A percentile compares a stretch with the other conserved stretches of the same genome.
These are phyloP conservation scores for Bremia lactucae DNA, from an alignment of 352 stramenopile genomes.

Conservation along the genomic window DNA sequence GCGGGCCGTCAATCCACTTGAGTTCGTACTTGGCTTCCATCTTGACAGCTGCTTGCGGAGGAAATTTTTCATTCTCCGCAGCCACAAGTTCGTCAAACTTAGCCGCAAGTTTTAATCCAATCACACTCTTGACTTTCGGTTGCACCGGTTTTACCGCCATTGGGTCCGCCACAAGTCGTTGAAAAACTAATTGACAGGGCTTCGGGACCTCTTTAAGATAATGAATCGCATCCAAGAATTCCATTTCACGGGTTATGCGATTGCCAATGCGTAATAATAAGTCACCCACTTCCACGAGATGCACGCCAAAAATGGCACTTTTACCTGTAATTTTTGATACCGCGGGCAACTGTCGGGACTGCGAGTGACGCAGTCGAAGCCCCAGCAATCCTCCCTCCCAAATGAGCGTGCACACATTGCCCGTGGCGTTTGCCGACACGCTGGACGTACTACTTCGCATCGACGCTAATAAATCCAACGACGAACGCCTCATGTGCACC, in stretches of 20 bases:
- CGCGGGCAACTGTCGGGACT: conserved; percentile 65
- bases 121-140: conserved; percentile 49
- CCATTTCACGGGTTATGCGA: conserved; percentile 60
- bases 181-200: conserved; percentile 69
- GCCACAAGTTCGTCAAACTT: conserved; percentile 72
- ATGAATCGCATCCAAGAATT: conserved; percentile 75
- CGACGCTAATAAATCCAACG: conserved; percentile 57
- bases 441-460: conserved; percentile 54
- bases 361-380: conserved; percentile 64
- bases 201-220: conserved; percentile 75
- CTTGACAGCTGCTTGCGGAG: conserved; percentile 54
- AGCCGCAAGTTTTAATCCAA: conserved; percentile 56
- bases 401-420: conserved; percentile 69
- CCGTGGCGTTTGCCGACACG: conserved; percentile 36
- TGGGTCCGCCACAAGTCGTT: conserved; percentile 49
- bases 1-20: conserved; percentile 77
- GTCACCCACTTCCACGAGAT: conserved; percentile 77
- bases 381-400: conserved; percentile 78
- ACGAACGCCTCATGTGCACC: conserved; percentile 51
- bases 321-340: conserved; percentile 81
- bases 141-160: conserved; percentile 75
- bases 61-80: conserved; percentile 61
- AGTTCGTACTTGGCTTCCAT: conserved; percentile 81
- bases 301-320: conserved; percentile 78
- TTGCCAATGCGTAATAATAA: conserved; percentile 66